These are phyloP conservation scores for Austroboletus festivus DNA, from an alignment of 768 basidiomycete genomes.

Conservation along the genomic window DNA sequence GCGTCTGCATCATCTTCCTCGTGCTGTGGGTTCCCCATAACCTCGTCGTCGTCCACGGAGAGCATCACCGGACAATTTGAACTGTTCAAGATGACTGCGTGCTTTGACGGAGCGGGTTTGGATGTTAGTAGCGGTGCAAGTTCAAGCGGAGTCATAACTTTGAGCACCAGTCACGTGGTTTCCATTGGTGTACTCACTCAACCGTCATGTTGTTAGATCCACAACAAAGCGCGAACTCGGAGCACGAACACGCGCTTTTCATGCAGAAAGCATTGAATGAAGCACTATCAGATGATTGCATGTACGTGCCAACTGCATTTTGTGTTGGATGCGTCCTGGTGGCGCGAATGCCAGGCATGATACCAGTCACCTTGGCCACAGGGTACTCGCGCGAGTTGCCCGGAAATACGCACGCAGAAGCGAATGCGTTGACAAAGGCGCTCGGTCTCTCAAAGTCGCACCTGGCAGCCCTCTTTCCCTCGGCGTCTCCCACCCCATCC, in stretches of 20 bases:
- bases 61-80: neutral
- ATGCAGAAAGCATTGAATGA: conserved; percentile 67
- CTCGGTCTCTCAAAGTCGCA: conserved; percentile 41
- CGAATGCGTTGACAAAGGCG: conserved; percentile 83
- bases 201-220: too few species aligned
- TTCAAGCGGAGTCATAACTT: neutral
- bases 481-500: conserved; percentile 27
- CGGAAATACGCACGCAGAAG: conserved; percentile 97
- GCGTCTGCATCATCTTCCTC: conserved; percentile 60
- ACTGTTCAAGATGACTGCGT: neutral
- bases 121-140: neutral
- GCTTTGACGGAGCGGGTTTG: neutral
- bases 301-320: conserved; percentile 72
- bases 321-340: conserved; percentile 88
- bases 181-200: too few species aligned
- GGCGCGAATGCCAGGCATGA: conserved; percentile 38
- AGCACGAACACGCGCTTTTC: conserved; percentile 36
- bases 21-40: conserved; percentile 50
- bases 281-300: conserved; percentile 57
- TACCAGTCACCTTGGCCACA: conserved; percentile 60
- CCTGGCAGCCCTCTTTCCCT: conserved; percentile 44
- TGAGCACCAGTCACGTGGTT: neutral
- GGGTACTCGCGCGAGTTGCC: conserved; percentile 89
- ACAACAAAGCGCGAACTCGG: conserved; percentile 7
- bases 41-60: conserved; percentile 47